These are phyloP conservation scores for Irpex sp. DNA, from an alignment of 1,284 basidiomycete species.

Conservation along the genomic window DNA sequence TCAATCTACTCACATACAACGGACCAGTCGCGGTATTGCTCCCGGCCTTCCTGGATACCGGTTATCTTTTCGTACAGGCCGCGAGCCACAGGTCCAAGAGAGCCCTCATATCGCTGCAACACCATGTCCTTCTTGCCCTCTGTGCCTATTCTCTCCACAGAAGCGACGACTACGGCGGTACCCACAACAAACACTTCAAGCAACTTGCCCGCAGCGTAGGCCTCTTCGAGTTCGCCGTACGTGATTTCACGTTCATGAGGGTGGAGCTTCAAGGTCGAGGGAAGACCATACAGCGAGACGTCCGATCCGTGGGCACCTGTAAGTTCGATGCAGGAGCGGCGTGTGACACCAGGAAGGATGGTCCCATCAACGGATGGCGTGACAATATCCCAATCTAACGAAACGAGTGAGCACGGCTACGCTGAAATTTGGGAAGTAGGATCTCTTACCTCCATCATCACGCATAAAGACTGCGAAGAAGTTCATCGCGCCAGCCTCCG, in stretches of 20 bases:
- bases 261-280: constrained; percentile 36
- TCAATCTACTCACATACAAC: constrained; percentile 30
- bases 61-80: constrained; percentile 51
- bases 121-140: constrained; percentile 42
- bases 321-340: constrained; percentile 65
- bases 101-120: constrained; percentile 38
- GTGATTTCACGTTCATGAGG: constrained; percentile 56
- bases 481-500: constrained; percentile 61
- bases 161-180: constrained; percentile 60
- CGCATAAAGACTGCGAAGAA: constrained; percentile 49
- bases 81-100: constrained; percentile 49
- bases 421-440: constrained; percentile 1
- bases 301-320: constrained; percentile 38
- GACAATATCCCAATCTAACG: constrained; percentile 54
- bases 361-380: constrained; percentile 80
- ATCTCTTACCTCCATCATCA: constrained; percentile 37
- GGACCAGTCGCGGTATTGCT: constrained; percentile 49
- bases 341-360: constrained; percentile 93
- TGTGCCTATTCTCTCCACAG: constrained; percentile 52
- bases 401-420: background rate
- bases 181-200: constrained; percentile 72
- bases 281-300: constrained; percentile 35
- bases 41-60: constrained; percentile 61
- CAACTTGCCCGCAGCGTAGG: constrained; percentile 44
- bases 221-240: constrained; percentile 53